phyloP scores from a whole-genome alignment of 768 basidiomycete species.

The Mrakia frigida region DNA sequence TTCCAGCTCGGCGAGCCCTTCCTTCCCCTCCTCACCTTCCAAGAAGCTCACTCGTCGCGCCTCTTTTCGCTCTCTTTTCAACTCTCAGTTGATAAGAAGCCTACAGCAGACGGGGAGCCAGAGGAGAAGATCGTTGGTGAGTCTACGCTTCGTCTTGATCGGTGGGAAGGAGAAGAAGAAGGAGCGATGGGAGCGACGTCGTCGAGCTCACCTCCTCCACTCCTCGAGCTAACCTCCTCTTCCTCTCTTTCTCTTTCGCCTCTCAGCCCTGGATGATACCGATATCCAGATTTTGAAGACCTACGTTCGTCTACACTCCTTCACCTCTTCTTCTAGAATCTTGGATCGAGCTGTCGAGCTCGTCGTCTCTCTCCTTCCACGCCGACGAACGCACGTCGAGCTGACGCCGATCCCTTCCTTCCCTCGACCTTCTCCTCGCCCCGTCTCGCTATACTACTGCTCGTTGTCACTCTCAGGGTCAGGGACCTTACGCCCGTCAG shows the following conservation, averaged over 20 bases:
- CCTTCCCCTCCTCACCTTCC: neutral
- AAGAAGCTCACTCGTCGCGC: neutral
- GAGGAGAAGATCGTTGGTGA: constrained; percentile 87
- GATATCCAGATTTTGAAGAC: constrained; percentile 99
- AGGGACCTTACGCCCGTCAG: constrained; percentile 89
- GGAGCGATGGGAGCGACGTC: constrained; percentile 7
- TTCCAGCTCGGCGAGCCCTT: neutral
- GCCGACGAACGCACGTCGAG: constrained; percentile 12
- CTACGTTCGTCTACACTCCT: constrained; percentile 56
- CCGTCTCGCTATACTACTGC: neutral
- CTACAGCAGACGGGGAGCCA: constrained; percentile 62
- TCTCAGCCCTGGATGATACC: constrained; percentile 83
- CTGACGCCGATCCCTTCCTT: constrained; percentile 36
- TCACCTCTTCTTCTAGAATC: neutral
- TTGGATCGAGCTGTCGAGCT: neutral
- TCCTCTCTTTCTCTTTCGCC: constrained; percentile 27
- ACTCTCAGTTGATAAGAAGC: constrained; percentile 79
- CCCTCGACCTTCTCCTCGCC: constrained; percentile 8
- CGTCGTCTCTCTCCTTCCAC: neutral
- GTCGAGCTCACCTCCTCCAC: neutral
- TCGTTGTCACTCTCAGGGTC: constrained; percentile 60
- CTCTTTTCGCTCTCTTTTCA: neutral
- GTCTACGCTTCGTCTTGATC: constrained; percentile 36
- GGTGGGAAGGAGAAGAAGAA: neutral
- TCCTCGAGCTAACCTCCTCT: neutral